Evolutionary conservation across 1,139 yeast species (phyloP).

Genomic region (Nadsonia commutata): DNA sequence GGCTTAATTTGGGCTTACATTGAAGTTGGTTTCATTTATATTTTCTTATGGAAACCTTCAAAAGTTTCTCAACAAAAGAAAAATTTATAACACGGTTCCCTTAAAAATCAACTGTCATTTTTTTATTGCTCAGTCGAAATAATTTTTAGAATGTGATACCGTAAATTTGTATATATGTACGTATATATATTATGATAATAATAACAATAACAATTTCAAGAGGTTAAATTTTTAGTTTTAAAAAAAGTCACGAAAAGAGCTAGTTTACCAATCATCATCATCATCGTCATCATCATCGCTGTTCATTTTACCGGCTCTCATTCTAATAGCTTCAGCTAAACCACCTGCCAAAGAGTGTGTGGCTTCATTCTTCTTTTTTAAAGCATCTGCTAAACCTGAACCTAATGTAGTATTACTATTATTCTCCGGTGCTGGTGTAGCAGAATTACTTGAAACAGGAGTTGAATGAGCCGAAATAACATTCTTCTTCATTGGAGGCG

Average conservation of each 20-base stretch:
- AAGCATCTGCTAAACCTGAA: slow-evolving; percentile 60
- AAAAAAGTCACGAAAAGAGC: background rate
- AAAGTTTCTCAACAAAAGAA: no score
- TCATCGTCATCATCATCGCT: slow-evolving; percentile 63
- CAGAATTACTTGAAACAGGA: slow-evolving; percentile 6
- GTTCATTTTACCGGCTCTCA: slow-evolving; percentile 68
- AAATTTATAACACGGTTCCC: no score
- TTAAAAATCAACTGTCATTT: no score
- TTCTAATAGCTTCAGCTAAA: slow-evolving; percentile 77
- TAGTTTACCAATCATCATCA: slow-evolving; percentile 19
- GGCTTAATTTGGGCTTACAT: slow-evolving; percentile 24
- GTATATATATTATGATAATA: no score
- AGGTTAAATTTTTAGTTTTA: background rate
- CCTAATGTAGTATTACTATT: slow-evolving; percentile 29
- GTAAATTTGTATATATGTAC: no score
- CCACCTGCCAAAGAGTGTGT: slow-evolving; percentile 71
- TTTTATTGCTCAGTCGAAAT: no score
- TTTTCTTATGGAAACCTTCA: no score
- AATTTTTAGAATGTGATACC: no score
- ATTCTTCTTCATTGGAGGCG: slow-evolving; percentile 11
- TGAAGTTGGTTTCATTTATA: background rate
- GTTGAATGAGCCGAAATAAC: slow-evolving; percentile 11
- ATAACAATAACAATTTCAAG: no score
- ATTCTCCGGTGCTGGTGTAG: slow-evolving; percentile 11
- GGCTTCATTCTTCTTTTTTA: slow-evolving; percentile 45